A percentile compares a stretch with the other conserved stretches of the same genome.
These are phyloP conservation scores for Rhodotorula sp. DNA, from an alignment of 1,284 basidiomycete species.

Conservation along the genomic window DNA sequence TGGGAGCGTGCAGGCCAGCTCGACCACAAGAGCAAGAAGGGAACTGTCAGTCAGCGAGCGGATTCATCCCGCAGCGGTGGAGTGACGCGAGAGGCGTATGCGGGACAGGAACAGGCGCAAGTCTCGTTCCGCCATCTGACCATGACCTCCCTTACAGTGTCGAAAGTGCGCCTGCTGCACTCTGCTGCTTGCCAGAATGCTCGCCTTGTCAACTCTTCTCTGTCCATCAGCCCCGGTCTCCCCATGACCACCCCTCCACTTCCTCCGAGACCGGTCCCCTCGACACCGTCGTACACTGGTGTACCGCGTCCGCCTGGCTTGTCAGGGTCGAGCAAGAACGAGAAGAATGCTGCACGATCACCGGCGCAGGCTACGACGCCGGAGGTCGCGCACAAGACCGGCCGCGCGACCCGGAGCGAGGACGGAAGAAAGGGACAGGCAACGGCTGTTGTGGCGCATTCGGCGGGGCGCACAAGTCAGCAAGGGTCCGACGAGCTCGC, in stretches of 20 bases:
- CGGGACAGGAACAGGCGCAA: no score
- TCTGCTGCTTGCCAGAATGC: neutral
- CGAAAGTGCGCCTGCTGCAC: neutral
- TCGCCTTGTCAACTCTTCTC: neutral
- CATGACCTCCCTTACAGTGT: neutral
- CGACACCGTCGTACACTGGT: neutral
- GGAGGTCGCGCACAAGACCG: neutral
- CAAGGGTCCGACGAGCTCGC: neutral
- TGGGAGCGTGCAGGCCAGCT: no score
- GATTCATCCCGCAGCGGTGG: no score
- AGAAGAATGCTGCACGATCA: neutral
- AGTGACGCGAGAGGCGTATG: no score
- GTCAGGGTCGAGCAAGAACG: neutral
- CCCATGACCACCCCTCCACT: neutral
- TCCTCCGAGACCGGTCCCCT: neutral
- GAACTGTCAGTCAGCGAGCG: no score
- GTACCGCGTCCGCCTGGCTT: neutral
- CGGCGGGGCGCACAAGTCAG: neutral
- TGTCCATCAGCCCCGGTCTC: conserved; percentile 2
- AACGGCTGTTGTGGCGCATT: neutral
- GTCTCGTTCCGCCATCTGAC: neutral
- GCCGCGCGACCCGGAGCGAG: neutral
- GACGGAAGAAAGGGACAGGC: neutral
- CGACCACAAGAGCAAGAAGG: no score
- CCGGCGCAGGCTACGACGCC: neutral